These are phyloP conservation scores for Epichloe uncinata DNA, from an alignment of 2,329 filamentous ascomycete genomes.

Conservation along the genomic window DNA sequence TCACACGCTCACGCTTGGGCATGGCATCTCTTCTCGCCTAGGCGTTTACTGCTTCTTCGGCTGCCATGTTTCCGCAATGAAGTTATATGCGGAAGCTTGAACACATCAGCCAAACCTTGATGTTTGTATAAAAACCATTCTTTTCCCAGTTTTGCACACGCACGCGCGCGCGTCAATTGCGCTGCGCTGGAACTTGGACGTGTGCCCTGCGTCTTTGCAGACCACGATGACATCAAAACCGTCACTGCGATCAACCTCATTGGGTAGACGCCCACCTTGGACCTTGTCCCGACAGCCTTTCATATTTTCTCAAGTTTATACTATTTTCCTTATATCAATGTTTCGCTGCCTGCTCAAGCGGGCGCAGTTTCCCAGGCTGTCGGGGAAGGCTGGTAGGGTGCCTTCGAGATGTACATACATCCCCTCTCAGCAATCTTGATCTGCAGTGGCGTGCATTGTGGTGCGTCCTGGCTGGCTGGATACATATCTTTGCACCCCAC, in stretches of 20 bases:
- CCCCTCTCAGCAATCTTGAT: slow-evolving; percentile 5
- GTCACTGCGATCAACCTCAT: slow-evolving; percentile 4
- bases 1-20: too few relatives aligned
- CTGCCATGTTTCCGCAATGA: too few relatives aligned
- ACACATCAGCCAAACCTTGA: too few relatives aligned
- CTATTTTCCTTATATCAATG: background rate
- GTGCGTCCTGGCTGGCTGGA: slow-evolving; percentile 13
- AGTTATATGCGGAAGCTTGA: too few relatives aligned
- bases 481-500: slow-evolving; percentile 7
- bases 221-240: slow-evolving; percentile 3
- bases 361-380: background rate
- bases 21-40: too few relatives aligned
- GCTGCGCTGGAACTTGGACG: slow-evolving; percentile 9
- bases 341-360: background rate
- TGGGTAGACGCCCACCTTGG: slow-evolving; percentile 9
- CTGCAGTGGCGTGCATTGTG: slow-evolving; percentile 5
- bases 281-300: background rate
- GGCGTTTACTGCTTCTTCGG: too few relatives aligned
- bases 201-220: slow-evolving; percentile 5
- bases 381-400: slow-evolving; percentile 5
- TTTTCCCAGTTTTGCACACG: slow-evolving; percentile 8
- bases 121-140: too few relatives aligned
- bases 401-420: slow-evolving; percentile 13
- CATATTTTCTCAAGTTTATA: background rate
- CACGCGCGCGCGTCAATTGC: slow-evolving; percentile 17